These are phyloP conservation scores for Diaporthe longicolla DNA, from an alignment of 2,329 filamentous ascomycete genomes.

Conservation along the genomic window DNA sequence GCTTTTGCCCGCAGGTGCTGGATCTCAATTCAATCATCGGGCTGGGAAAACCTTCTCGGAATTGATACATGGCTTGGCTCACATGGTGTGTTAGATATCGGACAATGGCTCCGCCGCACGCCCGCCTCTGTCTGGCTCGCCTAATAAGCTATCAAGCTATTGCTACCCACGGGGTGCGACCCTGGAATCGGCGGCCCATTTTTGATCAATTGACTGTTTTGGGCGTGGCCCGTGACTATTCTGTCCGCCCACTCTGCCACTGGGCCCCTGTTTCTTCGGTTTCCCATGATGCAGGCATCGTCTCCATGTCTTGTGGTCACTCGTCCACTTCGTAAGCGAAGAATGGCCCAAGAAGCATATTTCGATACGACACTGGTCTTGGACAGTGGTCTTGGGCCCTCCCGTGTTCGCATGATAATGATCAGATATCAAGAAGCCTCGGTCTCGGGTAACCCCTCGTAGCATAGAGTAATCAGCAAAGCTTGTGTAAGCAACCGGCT, in stretches of 20 bases:
- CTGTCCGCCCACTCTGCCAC: not conserved
- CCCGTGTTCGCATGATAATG: constrained; percentile 23
- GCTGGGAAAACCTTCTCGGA: constrained; percentile 24
- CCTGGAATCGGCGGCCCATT: constrained; percentile 21
- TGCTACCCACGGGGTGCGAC: constrained; percentile 25
- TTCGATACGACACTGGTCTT: constrained; percentile 33
- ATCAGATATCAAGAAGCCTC: constrained; percentile 30
- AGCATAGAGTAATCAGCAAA: constrained; percentile 10
- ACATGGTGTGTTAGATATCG: constrained; percentile 30
- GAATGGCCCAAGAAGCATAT: constrained; percentile 34
- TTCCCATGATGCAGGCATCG: not conserved
- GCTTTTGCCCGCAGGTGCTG: constrained; percentile 16
- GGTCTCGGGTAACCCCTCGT: constrained; percentile 29
- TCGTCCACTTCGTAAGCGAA: not conserved
- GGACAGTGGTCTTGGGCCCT: constrained; percentile 3
- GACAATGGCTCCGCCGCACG: constrained; percentile 21
- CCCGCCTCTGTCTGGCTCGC: constrained; percentile 14
- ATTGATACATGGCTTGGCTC: constrained; percentile 31
- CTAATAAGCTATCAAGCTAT: constrained; percentile 10
- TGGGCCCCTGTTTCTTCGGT: not conserved
- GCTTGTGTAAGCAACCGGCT: constrained; percentile 26
- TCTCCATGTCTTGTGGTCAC: not conserved
- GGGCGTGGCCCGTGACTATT: constrained; percentile 27
- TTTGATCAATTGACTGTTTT: not conserved
- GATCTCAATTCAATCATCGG: constrained; percentile 32